Conservation (phyloP, 345 rosid genomes). For the Rhizophora apiculata region DNA sequence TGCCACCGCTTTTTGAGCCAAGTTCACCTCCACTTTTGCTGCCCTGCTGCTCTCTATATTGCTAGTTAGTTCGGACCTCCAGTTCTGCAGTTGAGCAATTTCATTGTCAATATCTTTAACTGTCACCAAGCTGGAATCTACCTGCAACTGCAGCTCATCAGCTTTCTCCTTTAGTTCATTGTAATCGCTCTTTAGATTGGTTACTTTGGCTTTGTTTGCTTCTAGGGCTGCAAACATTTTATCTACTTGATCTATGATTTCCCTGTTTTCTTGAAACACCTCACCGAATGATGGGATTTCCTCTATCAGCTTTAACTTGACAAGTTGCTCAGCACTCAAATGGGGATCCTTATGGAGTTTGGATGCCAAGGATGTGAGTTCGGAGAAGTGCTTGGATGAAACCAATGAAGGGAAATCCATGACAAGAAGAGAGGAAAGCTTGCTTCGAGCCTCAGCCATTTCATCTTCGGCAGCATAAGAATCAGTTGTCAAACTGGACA, state of each 20-base stretch:
- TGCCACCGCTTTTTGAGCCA: conserved; percentile 49
- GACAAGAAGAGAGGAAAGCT: conserved; percentile 52
- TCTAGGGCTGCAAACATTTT: conserved; percentile 47
- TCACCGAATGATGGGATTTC: conserved; percentile 61
- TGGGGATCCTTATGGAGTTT: conserved; percentile 50
- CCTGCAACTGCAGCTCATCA: conserved; percentile 42
- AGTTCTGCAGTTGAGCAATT: conserved; percentile 48
- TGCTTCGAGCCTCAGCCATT: conserved; percentile 48
- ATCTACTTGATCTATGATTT: conserved; percentile 37
- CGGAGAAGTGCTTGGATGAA: conserved; percentile 37
- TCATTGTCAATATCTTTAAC: conserved; percentile 56
- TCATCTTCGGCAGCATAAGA: conserved; percentile 38
- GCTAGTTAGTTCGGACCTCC: conserved; percentile 33
- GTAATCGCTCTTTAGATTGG: conserved; percentile 54
- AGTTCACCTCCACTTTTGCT: conserved; percentile 37
- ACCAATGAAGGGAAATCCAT: conserved; percentile 57
- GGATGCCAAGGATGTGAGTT: conserved; percentile 45
- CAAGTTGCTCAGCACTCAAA: conserved; percentile 55
- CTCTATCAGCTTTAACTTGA: conserved; percentile 58
- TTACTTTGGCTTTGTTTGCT: conserved; percentile 48
- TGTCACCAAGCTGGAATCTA: conserved; percentile 35
- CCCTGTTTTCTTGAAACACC: conserved; percentile 50
- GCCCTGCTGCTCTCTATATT: conserved; percentile 35
- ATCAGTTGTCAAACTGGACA: conserved; percentile 11
- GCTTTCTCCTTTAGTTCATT: conserved; percentile 50